Evolutionary conservation across 2,329 filamentous ascomycete genomes (phyloP).

Genomic region (Davidsoniella eucalypti): DNA sequence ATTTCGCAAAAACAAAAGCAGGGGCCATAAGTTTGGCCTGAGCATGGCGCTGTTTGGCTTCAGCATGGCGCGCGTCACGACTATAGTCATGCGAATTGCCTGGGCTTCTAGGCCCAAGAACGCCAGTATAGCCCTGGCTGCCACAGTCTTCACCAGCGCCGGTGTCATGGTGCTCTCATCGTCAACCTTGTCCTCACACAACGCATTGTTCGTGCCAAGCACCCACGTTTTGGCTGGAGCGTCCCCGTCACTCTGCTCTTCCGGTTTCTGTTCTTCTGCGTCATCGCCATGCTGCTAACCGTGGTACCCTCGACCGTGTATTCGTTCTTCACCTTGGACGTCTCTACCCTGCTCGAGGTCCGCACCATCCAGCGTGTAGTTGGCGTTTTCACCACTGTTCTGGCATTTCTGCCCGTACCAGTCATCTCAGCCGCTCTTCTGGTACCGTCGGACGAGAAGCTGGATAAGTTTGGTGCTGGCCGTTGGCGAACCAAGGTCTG

Average conservation of each 20-base stretch:
- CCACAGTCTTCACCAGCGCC: slow-evolving; percentile 53
- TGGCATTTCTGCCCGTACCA: slow-evolving; percentile 47
- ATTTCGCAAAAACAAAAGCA: slow-evolving; percentile 30
- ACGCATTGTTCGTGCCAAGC: slow-evolving; percentile 55
- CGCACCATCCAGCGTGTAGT: slow-evolving; percentile 49
- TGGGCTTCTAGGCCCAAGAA: slow-evolving; percentile 30
- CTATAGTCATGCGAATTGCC: slow-evolving; percentile 34
- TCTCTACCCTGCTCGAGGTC: slow-evolving; percentile 31
- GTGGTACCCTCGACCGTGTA: slow-evolving; percentile 49
- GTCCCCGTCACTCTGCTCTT: slow-evolving; percentile 34
- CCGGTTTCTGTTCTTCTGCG: slow-evolving; percentile 38
- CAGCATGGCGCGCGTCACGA: slow-evolving; percentile 36
- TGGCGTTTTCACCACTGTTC: slow-evolving; percentile 43
- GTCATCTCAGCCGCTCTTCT: slow-evolving; percentile 35
- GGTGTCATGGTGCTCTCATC: slow-evolving; percentile 59
- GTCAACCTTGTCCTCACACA: slow-evolving; percentile 65
- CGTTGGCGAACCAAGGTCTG: slow-evolving; percentile 48
- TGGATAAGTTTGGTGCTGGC: slow-evolving; percentile 42
- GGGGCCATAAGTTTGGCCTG: slow-evolving; percentile 42
- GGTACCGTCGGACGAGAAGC: slow-evolving; percentile 27
- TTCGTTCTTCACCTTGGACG: slow-evolving; percentile 48
- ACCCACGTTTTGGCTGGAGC: slow-evolving; percentile 57
- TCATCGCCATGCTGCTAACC: slow-evolving; percentile 45
- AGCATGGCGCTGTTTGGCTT: slow-evolving; percentile 42
- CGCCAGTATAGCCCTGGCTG: slow-evolving; percentile 34